These are phyloP conservation scores for Epichloe typhina DNA, from an alignment of 2,329 filamentous ascomycete species.

Conservation along the genomic window DNA sequence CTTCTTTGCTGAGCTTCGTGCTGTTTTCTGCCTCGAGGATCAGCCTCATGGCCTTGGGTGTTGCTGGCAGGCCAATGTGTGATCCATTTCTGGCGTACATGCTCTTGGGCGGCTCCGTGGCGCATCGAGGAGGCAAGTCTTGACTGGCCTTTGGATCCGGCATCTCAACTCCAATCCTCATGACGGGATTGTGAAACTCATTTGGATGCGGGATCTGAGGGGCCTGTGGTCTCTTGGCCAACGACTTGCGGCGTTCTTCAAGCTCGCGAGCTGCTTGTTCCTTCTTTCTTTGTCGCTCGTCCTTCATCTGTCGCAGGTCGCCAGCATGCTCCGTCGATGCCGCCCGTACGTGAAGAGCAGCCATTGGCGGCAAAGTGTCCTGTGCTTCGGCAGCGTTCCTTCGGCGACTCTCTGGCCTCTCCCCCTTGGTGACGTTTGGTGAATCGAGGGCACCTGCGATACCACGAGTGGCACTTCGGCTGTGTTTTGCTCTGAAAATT, in stretches of 20 bases:
- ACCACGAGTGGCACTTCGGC: constrained; percentile 35
- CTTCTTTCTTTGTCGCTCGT: constrained; percentile 53
- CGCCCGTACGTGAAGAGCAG: constrained; percentile 17
- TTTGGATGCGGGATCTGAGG: constrained; percentile 68
- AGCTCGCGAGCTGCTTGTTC: constrained; percentile 72
- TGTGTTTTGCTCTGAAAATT: constrained; percentile 41
- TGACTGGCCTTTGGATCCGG: constrained; percentile 28
- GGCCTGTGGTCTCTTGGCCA: constrained; percentile 66
- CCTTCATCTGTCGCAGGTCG: constrained; percentile 41
- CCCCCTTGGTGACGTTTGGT: constrained; percentile 20
- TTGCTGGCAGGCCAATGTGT: constrained; percentile 72
- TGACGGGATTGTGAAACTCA: constrained; percentile 25
- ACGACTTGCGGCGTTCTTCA: constrained; percentile 73
- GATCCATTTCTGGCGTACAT: constrained; percentile 36
- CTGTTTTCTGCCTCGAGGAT: constrained; percentile 48
- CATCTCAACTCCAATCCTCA: constrained; percentile 25
- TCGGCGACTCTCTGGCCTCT: constrained; percentile 27
- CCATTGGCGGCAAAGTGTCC: constrained; percentile 19
- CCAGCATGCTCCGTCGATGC: constrained; percentile 35
- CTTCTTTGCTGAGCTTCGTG: constrained; percentile 20
- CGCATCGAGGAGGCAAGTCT: constrained; percentile 44
- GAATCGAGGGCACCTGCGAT: constrained; percentile 14
- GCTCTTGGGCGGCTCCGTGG: constrained; percentile 46
- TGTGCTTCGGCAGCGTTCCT: constrained; percentile 18
- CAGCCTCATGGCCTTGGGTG: constrained; percentile 80